phyloP scores from a whole-genome alignment of 2,329 filamentous ascomycete genomes.

The Paraphaeosphaeria sporulosa region DNA sequence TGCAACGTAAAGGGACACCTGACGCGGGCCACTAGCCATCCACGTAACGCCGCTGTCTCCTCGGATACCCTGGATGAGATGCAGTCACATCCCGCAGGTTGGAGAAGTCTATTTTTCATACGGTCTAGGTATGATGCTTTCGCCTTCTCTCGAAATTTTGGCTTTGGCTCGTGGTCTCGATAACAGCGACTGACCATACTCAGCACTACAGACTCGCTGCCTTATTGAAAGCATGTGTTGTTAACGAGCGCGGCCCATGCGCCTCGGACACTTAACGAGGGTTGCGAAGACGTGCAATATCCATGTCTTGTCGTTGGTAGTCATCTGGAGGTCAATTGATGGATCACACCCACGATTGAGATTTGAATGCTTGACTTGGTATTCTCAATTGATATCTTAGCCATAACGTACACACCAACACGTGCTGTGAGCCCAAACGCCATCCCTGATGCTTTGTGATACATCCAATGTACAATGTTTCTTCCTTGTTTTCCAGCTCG shows the following conservation, averaged over 20 bases:
- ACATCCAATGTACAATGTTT: slow-evolving; percentile 28
- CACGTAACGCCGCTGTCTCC: neutral
- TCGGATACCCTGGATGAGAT: neutral
- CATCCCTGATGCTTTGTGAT: slow-evolving; percentile 22
- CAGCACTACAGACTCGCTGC: neutral
- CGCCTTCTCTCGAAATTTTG: neutral
- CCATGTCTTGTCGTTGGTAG: neutral
- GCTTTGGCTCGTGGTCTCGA: neutral
- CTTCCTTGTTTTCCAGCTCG: neutral
- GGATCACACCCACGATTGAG: neutral
- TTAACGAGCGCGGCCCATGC: neutral
- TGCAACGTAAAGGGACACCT: neutral
- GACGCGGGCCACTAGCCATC: neutral
- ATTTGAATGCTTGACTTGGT: neutral
- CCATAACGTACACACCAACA: neutral
- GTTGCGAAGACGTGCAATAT: neutral
- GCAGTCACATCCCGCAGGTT: neutral
- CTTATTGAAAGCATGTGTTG: neutral
- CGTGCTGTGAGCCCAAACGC: slow-evolving; percentile 18
- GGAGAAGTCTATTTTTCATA: neutral
- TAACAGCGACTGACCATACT: neutral
- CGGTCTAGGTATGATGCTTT: neutral
- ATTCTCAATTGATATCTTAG: neutral
- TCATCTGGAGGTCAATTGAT: neutral
- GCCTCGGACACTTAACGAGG: neutral